Evolutionary conservation across 73 alveolate species (phyloP), one percentile per base, ranked within the genome.

Genomic region (Effrenium voratum): DNA sequence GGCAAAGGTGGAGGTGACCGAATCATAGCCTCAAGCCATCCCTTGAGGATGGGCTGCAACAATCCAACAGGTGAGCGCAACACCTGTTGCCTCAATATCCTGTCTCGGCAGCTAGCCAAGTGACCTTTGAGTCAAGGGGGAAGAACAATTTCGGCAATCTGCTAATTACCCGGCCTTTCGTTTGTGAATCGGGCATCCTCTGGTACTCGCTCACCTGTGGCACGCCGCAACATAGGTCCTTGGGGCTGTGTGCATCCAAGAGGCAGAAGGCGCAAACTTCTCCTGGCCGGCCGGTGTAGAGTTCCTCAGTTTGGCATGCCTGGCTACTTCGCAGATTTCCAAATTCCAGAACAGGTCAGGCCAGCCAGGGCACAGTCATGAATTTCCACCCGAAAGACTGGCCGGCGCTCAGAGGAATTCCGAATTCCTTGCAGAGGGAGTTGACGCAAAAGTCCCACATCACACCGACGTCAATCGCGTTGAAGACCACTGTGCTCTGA

Each of bases 381-480:
- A 90, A 76, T 57, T 90, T 90, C 97, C 97, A 90, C 10, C 97
- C 97, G 32, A 90, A 90, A 47, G 97, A 90, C 66, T 90, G 97
- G n/a, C 97, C 97, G 24, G 97, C 97, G 19, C 97, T 68, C 24
- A 90, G 75, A 2, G 97, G 97, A 40, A 90, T 44, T n/a, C 60
- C 75, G 41, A 90, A 32, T 55, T 90, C 97, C 75, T 90, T 90
- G 97, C 97, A 90, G 34, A 90, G 87, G 97, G 97, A 90, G 50
- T 90, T 90, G 88, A 90, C 97, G 38, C 97, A 90, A 75, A 66
- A 90, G 87, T 90, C 97, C 97, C 97, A 90, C 97, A 90, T 90
- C 34, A 90, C 97, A 2, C 97, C 97, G n/a, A 70, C 86, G 36
- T 90, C 97, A 43, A 90, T 90, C 57, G 97, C 97, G n/a, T 90